Conservation (phyloP, 768 basidiomycete genomes). For the Panellus pusillus region DNA sequence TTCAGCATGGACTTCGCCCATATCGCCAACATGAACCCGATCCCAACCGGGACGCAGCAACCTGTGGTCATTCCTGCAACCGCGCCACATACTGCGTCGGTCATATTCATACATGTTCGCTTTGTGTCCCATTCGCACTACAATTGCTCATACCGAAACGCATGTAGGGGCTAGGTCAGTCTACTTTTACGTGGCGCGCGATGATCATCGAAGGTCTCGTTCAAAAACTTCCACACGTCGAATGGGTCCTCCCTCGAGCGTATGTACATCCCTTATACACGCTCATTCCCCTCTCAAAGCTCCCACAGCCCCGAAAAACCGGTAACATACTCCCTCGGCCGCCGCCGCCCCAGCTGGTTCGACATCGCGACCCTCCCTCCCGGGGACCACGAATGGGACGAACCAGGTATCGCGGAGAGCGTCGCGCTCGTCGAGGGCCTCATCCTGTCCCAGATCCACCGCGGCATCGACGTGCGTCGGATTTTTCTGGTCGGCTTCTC, state of each 20-base stretch:
- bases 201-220: slow-evolving; percentile 35
- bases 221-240: slow-evolving; percentile 35
- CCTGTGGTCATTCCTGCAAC: slow-evolving; percentile 23
- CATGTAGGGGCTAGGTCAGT: slow-evolving; percentile 41
- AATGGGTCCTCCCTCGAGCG: slow-evolving; percentile 48
- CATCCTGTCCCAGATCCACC: slow-evolving; percentile 37
- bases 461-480: slow-evolving; percentile 34
- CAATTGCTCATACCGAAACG: neutral
- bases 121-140: neutral
- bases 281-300: neutral
- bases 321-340: slow-evolving; percentile 30
- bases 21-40: slow-evolving; percentile 18
- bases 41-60: slow-evolving; percentile 5
- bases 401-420: slow-evolving; percentile 33
- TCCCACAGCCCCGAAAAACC: slow-evolving; percentile 28
- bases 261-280: slow-evolving; percentile 18
- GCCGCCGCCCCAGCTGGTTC: slow-evolving; percentile 42
- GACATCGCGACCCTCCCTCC: slow-evolving; percentile 40
- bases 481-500: slow-evolving; percentile 45
- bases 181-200: slow-evolving; percentile 35
- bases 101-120: slow-evolving; percentile 73
- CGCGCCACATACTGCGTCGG: slow-evolving; percentile 57
- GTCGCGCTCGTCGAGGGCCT: slow-evolving; percentile 36
- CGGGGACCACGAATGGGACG: slow-evolving; percentile 35
- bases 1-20: neutral